These are phyloP conservation scores for Rhizoctonia solani DNA, from an alignment of 1,284 basidiomycete species.

Conservation along the genomic window DNA sequence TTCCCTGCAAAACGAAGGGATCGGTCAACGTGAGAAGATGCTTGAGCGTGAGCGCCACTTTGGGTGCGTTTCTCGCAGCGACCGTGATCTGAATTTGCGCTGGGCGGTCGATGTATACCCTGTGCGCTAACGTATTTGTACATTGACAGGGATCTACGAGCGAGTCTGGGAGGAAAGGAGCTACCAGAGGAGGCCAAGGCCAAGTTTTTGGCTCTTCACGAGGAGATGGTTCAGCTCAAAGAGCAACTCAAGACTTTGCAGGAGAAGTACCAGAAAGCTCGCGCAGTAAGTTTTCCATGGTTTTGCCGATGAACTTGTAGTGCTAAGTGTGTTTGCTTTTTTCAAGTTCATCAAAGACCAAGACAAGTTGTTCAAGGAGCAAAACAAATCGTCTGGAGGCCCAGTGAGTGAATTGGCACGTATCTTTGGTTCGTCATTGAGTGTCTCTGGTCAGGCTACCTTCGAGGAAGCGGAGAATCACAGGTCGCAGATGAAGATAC, in stretches of 20 bases:
- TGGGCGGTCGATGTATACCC: background rate
- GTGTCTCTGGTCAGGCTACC: conserved; percentile 48
- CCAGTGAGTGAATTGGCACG: background rate
- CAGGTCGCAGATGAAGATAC: conserved; percentile 68
- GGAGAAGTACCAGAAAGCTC: conserved; percentile 83
- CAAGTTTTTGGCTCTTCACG: conserved; percentile 74
- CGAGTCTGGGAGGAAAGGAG: conserved; percentile 71
- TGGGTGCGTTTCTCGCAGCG: conserved; percentile 56
- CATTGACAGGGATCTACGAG: conserved; percentile 66
- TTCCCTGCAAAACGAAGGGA: conserved; percentile 82
- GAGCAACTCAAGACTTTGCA: conserved; percentile 71
- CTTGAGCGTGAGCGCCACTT: conserved; percentile 79
- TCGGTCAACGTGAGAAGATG: conserved; percentile 81
- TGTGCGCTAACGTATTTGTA: background rate
- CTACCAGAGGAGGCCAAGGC: conserved; percentile 80
- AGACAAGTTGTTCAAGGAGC: conserved; percentile 77
- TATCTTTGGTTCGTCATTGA: background rate
- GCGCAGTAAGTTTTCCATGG: conserved; percentile 57
- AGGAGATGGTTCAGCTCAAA: conserved; percentile 71
- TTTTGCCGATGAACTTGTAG: conserved; percentile 6
- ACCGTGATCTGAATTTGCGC: background rate
- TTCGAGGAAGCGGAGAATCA: conserved; percentile 73
- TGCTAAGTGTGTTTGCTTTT: background rate
- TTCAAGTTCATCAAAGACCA: conserved; percentile 87
- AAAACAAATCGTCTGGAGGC: conserved; percentile 46